A percentile compares a stretch with the other conserved stretches of the same genome.
These are phyloP conservation scores for Leccinum barrowsii DNA, from an alignment of 768 basidiomycete genomes.

Conservation along the genomic window DNA sequence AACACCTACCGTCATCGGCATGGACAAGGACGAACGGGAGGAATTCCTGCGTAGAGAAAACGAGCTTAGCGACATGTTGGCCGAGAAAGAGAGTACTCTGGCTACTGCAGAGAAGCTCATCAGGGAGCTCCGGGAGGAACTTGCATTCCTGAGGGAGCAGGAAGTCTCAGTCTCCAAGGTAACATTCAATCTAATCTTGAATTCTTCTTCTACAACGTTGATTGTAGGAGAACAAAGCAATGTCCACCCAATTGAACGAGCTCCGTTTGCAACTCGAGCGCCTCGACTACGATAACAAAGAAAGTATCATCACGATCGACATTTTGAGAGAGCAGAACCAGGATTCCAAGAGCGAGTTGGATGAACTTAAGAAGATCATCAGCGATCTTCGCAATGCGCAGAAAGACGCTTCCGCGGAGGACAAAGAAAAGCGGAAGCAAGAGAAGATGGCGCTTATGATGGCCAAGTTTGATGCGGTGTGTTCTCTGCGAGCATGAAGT, in stretches of 20 bases:
- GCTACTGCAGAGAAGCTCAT: conserved; percentile 80
- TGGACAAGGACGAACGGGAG: conserved; percentile 96
- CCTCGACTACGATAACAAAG: conserved; percentile 94
- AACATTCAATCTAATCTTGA: conserved; percentile 12
- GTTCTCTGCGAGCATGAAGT: conserved; percentile 26
- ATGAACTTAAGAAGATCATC: conserved; percentile 81
- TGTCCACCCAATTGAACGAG: conserved; percentile 92
- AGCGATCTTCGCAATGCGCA: conserved; percentile 76
- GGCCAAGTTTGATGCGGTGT: conserved; percentile 95
- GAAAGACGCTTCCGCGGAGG: conserved; percentile 85
- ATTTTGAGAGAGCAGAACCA: conserved; percentile 92
- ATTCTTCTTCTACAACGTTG: conserved; percentile 8
- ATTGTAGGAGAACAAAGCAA: conserved; percentile 83
- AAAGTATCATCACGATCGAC: conserved; percentile 87
- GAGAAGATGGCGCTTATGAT: conserved; percentile 99
- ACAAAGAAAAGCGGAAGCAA: conserved; percentile 98
- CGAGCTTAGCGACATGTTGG: conserved; percentile 88
- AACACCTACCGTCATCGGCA: conserved; percentile 82
- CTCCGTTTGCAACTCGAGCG: conserved; percentile 88
- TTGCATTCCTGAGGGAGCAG: conserved; percentile 88
- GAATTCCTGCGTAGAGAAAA: conserved; percentile 97
- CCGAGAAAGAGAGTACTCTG: conserved; percentile 86
- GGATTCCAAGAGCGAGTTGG: conserved; percentile 83
- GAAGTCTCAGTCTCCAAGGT: conserved; percentile 77
- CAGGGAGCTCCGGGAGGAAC: conserved; percentile 84